A percentile compares a stretch with the other conserved stretches of the same genome.
Conservation (phyloP, 441 rosid genomes). For the Cnidoscolus chayamansa region DNA sequence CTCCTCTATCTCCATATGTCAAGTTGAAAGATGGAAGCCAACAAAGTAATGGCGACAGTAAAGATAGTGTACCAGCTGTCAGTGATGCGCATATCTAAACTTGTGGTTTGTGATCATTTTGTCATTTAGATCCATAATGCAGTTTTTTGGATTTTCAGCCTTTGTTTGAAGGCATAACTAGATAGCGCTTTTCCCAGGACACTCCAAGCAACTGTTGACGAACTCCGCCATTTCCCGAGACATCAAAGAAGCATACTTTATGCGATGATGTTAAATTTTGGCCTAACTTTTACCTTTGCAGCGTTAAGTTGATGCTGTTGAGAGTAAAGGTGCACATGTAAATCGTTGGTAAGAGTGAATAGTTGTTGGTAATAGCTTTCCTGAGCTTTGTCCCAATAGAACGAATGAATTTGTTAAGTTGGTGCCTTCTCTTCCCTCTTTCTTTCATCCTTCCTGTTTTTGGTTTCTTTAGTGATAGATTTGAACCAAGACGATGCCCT, state of each 20-base stretch:
- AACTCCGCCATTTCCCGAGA: background rate
- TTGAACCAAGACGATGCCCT: no score
- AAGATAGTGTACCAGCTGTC: slow-evolving; percentile 10
- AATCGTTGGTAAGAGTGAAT: background rate
- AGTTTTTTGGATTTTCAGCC: background rate
- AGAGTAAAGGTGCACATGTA: slow-evolving; percentile 1
- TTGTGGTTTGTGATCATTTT: background rate
- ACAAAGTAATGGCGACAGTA: slow-evolving; percentile 12
- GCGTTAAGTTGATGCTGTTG: background rate
- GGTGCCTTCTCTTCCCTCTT: no score
- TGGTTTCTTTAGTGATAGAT: background rate
- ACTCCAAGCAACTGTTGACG: slow-evolving; percentile 9
- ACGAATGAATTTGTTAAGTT: background rate
- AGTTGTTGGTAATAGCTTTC: background rate
- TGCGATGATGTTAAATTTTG: slow-evolving; percentile 1
- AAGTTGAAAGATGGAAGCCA: slow-evolving; percentile 15
- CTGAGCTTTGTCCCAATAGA: background rate
- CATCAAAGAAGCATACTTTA: slow-evolving; percentile 11
- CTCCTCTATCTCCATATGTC: slow-evolving; percentile 30
- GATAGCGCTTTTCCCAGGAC: background rate
- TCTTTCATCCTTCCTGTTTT: no score
- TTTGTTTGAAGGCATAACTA: background rate
- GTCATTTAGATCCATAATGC: background rate
- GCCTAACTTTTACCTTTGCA: background rate
- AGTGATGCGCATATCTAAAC: slow-evolving; percentile 1